Percentiles rank a stretch among this genome's conserved stretches.
phyloP scores from a whole-genome alignment of 208 protist species.

The Trypanosoma congolense region DNA sequence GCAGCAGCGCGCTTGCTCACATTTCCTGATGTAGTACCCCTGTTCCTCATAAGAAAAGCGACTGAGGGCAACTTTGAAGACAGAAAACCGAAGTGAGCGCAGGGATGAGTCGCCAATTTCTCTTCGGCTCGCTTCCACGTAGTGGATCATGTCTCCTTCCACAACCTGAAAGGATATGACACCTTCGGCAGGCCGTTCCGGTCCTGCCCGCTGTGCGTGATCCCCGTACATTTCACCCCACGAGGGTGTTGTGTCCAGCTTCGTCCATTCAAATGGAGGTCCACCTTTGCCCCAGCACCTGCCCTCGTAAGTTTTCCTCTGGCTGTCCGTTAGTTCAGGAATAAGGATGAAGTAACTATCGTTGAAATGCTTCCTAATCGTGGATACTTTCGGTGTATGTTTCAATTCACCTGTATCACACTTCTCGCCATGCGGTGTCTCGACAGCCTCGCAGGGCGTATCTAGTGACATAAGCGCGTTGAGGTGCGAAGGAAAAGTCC shows the following conservation, averaged over 20 bases:
- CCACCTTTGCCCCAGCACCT: no score
- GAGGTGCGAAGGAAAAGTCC: conserved; percentile 64
- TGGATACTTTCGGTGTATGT: not conserved
- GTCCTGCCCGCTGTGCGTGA: no score
- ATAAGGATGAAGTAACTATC: conserved; percentile 60
- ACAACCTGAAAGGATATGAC: conserved; percentile 41
- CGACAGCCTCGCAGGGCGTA: not conserved
- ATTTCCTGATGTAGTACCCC: conserved; percentile 48
- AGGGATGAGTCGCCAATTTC: conserved; percentile 8
- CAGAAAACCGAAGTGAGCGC: conserved; percentile 48
- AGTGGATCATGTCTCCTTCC: conserved; percentile 49
- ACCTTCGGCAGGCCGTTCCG: conserved; percentile 16
- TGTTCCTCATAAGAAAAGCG: conserved; percentile 51
- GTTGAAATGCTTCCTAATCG: conserved; percentile 20
- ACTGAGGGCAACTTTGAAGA: conserved; percentile 57
- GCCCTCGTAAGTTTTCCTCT: conserved; percentile 39
- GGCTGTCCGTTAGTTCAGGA: conserved; percentile 34
- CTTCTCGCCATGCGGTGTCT: not conserved
- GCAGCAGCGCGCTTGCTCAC: conserved; percentile 47
- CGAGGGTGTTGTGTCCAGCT: conserved; percentile 42
- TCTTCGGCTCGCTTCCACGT: conserved; percentile 22
- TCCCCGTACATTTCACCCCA: no score
- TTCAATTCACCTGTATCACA: not conserved
- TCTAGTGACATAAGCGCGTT: conserved; percentile 24
- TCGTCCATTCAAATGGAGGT: conserved; percentile 37